Evolutionary conservation across 2,329 filamentous ascomycete genomes (phyloP), one percentile per base, ranked within the genome.

Genomic region (Macrophomina phaseolina): DNA sequence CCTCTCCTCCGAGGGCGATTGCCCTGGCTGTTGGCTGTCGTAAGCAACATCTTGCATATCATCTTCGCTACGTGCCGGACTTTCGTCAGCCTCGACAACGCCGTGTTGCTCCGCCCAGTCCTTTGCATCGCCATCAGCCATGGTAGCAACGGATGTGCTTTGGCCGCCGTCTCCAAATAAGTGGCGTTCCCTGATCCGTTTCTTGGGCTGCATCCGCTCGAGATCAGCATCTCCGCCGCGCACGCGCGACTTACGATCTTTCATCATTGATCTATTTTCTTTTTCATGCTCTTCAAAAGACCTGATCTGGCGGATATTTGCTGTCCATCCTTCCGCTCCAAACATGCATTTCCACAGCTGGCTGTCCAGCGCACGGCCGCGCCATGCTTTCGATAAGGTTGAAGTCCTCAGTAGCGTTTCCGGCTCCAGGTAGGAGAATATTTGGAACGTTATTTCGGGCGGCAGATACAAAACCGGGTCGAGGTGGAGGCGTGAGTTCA

Each of bases 391-490:
- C 42, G 93, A 97, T 16, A 93, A 89, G 52, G 88, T 86, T 0
- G 93, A 92, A 2, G 94, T 91, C 60, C 87, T 88, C 66, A 98
- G 84, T 46, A 99, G 84, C 0, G 93, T 95, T 34, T 88, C 78
- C 0, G 93, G 91, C 65, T 94, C 91, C 60, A 99, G 89, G 74
- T 93, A 95, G 16, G 91, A 90, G 51, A 99, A 89, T 52, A 98
- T 90, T 74, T 96, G 91, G 52, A 95, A 89, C 68, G 93, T 96
- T 73, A 99, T 91, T 77, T 99, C 95, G 32, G 92, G 89, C 0
- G 95, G 95, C 0, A 99, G 87, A 73, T 92, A 89, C 70, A 88
- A 83, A 49, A 97, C 89, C 65, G 97, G 97, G 79, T 99, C 92
- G 80, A 97, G 94, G 78, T 97, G 94, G 2, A 98, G 89, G 63